phyloP scores from a whole-genome alignment of 306 rosid genomes.

The Sindora glabra region DNA sequence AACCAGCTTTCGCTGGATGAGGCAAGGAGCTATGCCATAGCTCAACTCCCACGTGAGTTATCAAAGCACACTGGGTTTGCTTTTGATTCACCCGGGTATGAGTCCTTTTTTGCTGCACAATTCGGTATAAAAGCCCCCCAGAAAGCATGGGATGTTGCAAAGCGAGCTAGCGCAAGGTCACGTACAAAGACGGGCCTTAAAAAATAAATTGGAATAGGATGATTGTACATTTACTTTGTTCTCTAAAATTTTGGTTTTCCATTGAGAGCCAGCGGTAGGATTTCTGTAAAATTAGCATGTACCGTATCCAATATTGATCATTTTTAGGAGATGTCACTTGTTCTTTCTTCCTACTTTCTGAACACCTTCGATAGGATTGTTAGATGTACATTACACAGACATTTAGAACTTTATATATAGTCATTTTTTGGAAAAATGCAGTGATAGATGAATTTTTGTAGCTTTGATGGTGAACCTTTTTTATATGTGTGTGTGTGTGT shows the following conservation, averaged over 20 bases:
- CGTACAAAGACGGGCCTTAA: conserved; percentile 35
- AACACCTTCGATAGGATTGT: neutral
- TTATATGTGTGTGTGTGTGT: too few species aligned
- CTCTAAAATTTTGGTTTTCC: conserved; percentile 21
- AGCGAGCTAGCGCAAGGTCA: conserved; percentile 77
- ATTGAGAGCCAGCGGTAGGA: conserved; percentile 37
- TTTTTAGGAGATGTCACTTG: conserved; percentile 14
- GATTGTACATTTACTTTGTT: conserved; percentile 36
- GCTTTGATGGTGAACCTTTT: too few species aligned
- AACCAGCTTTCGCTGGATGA: conserved; percentile 58
- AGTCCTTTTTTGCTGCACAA: conserved; percentile 88
- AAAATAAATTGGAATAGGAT: conserved; percentile 35
- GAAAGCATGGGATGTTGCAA: conserved; percentile 96
- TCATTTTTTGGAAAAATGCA: too few species aligned
- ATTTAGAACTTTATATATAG: too few species aligned
- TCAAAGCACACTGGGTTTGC: conserved; percentile 95
- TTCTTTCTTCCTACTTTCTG: neutral
- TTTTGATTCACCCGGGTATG: conserved; percentile 89
- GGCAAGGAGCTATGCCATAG: conserved; percentile 72
- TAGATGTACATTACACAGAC: neutral
- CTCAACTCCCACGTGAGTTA: conserved; percentile 73
- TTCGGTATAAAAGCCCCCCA: conserved; percentile 71
- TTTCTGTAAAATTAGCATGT: conserved; percentile 46
- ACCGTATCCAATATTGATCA: conserved; percentile 19
- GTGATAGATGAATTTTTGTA: too few species aligned